Percentiles rank a stretch among this genome's conserved stretches.
Conservation (phyloP, 306 rosid species). For the Betula pendula region DNA sequence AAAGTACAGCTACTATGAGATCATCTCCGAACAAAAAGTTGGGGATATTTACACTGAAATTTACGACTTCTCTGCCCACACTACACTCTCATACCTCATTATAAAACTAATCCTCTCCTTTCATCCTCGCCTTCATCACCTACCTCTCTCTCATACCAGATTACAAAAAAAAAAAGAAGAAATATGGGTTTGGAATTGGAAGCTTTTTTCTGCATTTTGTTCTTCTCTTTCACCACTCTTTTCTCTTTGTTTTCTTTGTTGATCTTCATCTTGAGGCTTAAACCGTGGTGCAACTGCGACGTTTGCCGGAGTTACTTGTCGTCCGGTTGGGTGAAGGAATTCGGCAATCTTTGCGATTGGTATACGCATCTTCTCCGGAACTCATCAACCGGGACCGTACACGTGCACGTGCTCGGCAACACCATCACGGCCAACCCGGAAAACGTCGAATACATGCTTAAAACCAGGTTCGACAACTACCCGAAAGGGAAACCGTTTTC, state of each 20-base stretch:
- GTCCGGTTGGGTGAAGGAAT: slow-evolving; percentile 40
- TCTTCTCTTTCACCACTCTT: slow-evolving; percentile 61
- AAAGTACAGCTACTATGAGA: neutral
- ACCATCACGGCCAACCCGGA: slow-evolving; percentile 65
- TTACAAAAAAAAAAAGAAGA: neutral
- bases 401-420: slow-evolving; percentile 66
- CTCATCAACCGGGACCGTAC: slow-evolving; percentile 58
- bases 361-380: slow-evolving; percentile 63
- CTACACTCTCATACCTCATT: neutral
- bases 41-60: neutral
- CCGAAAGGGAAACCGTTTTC: slow-evolving; percentile 83
- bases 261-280: slow-evolving; percentile 53
- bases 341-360: slow-evolving; percentile 68
- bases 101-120: slow-evolving; percentile 31
- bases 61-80: neutral
- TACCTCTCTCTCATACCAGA: too few relatives aligned
- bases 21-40: neutral
- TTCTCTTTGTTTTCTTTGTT: slow-evolving; percentile 61
- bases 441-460: slow-evolving; percentile 74
- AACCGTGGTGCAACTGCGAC: slow-evolving; percentile 76
- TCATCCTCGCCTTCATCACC: neutral
- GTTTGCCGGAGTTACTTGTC: slow-evolving; percentile 51
- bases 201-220: slow-evolving; percentile 30
- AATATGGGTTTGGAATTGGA: neutral
- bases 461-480: slow-evolving; percentile 68